Evolutionary conservation across 306 rosid species (phyloP), one percentile per base, ranked within the genome.

Genomic region (Hippophae rhamnoides): DNA sequence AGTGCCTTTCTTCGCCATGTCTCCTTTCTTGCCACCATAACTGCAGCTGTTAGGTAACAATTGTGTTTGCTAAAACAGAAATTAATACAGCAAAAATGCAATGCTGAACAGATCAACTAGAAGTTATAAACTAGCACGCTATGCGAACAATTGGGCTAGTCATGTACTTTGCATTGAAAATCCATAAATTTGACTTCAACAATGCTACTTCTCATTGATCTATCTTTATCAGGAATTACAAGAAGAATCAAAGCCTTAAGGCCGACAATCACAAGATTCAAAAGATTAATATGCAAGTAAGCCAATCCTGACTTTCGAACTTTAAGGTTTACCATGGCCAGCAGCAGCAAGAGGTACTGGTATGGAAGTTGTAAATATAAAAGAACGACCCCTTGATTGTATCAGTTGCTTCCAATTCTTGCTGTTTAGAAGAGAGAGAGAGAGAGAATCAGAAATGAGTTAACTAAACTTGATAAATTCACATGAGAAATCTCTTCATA

Each of bases 361-460:
- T 7, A 84, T 65, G 57, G 98, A 65, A 40, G 96, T 88, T 56
- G 98, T 85, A 82, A 83, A 92, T 81, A 92, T 85, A 63, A 92
- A 87, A 41, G 98, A 74, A 46, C 96, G 93, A 51, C 98, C 98
- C 77, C 93, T 86, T 73, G 96, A 92, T 64, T 81, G 98, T 78
- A 90, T 74, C 68, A 90, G 75, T 69, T 81, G 69, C 81, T 92
- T 92, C 98, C 95, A 92, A 41, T 59, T 81, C 78, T 79, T 87
- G 81, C 98, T 88, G 83, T 68, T 73, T 26, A 59, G 23, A 18
- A 18, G 23, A 18, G 23, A 18, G 59, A 65, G 54, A 66, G 41
- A 49, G 23, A 18, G 23, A 18, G 23, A 67, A 58, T 49, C 66
- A 77, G 26, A 77, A 41, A 70, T 44, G 63, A 13, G 2, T 61